A percentile compares a stretch with the other conserved stretches of the same genome.
Evolutionary conservation across 345 rosid species (phyloP).

Genomic region (Lagerstroemia speciosa): DNA sequence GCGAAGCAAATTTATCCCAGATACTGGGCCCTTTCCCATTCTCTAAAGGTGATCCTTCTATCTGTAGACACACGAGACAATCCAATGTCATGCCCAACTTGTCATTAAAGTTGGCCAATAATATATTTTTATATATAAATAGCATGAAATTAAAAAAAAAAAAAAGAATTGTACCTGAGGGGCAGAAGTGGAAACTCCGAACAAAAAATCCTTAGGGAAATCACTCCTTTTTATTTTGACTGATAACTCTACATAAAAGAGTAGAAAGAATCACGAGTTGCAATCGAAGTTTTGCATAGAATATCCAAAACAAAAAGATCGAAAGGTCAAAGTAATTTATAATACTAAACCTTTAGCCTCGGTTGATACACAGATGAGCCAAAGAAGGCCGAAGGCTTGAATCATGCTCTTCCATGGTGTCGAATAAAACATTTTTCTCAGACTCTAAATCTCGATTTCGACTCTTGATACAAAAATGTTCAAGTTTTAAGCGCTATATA

Average conservation of each 20-base stretch:
- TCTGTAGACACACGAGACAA: constrained; percentile 12
- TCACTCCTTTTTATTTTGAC: constrained; percentile 17
- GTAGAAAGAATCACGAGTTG: too few species aligned
- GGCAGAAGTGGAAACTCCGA: constrained; percentile 34
- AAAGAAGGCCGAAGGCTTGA: background rate
- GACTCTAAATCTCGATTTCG: too few species aligned
- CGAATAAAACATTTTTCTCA: too few species aligned
- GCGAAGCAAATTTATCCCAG: constrained; percentile 22
- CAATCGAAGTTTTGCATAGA: too few species aligned
- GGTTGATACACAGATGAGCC: background rate
- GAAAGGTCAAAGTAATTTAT: too few species aligned
- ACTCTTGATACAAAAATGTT: too few species aligned
- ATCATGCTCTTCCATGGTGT: background rate
- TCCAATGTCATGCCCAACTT: background rate
- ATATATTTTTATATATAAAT: too few species aligned
- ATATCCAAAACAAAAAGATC: too few species aligned
- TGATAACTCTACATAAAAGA: too few species aligned
- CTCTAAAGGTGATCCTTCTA: constrained; percentile 24
- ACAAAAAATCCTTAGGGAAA: constrained; percentile 29
- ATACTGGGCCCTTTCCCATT: constrained; percentile 27
- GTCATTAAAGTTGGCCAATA: background rate
- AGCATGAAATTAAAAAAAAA: too few species aligned
- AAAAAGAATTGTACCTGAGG: constrained; percentile 26
- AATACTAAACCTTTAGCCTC: background rate
- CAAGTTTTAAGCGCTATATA: too few species aligned